Evolutionary conservation across 2,329 filamentous ascomycete species (phyloP).

Genomic region (Verticillium zaregamsianum): DNA sequence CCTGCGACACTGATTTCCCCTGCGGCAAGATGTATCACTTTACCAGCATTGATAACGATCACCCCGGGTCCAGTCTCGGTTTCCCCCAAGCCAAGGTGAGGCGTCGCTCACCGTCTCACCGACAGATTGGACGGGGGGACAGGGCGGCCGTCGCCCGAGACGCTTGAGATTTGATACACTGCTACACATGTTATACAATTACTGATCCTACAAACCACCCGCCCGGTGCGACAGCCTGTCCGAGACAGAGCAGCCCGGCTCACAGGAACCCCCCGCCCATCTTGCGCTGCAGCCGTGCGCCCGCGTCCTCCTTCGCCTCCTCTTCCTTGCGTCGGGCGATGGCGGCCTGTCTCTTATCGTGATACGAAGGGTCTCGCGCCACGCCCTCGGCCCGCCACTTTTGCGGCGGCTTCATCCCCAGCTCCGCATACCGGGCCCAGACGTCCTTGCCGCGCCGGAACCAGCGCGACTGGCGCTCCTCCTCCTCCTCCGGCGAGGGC

Average conservation of each 20-base stretch:
- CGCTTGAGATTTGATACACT: not conserved
- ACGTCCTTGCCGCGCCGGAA: conserved; percentile 55
- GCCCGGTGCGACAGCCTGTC: not conserved
- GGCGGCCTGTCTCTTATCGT: conserved; percentile 25
- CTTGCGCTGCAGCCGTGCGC: conserved; percentile 19
- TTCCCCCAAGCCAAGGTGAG: not conserved
- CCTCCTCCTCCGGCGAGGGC: conserved; percentile 53
- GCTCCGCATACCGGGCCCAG: conserved; percentile 55
- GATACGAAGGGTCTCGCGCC: conserved; percentile 37
- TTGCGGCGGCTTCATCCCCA: conserved; percentile 58
- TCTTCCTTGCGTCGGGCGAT: conserved; percentile 21
- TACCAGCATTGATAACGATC: not conserved
- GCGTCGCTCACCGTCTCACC: not conserved
- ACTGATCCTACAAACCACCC: not conserved
- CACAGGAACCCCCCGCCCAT: conserved; percentile 20
- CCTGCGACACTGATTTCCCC: not conserved
- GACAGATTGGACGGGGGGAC: not conserved
- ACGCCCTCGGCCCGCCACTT: conserved; percentile 56
- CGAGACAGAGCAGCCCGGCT: conserved; percentile 2
- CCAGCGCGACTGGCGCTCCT: conserved; percentile 57
- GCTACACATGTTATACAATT: not conserved
- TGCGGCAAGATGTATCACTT: not conserved
- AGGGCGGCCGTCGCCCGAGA: not conserved
- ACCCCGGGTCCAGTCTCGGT: not conserved
- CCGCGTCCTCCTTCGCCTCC: conserved; percentile 18